Evolutionary conservation across 306 rosid genomes (phyloP).

Genomic region (Cicer judaicum): DNA sequence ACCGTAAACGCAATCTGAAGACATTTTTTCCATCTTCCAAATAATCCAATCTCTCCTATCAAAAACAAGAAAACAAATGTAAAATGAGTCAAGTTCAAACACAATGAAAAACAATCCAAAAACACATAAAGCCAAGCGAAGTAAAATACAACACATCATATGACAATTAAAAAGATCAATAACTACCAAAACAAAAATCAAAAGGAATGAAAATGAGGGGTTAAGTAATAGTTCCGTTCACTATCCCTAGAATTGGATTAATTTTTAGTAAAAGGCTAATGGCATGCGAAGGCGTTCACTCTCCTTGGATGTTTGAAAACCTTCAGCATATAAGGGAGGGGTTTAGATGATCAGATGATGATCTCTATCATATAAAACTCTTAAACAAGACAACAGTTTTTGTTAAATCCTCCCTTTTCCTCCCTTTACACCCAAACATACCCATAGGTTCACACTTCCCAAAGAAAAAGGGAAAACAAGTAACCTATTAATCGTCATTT

Average conservation of each 20-base stretch:
- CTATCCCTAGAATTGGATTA: not conserved
- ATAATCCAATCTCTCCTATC: constrained; percentile 94
- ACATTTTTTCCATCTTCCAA: constrained; percentile 96
- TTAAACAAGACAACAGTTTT: not conserved
- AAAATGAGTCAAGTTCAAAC: constrained; percentile 24
- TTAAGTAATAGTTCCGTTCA: not conserved
- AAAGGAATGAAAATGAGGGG: constrained; percentile 12
- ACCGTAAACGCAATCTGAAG: constrained; percentile 85
- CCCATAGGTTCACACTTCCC: constrained; percentile 31
- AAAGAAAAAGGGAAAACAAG: constrained; percentile 18
- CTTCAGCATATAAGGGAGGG: constrained; percentile 6
- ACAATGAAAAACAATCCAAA: constrained; percentile 17
- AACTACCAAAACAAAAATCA: constrained; percentile 27
- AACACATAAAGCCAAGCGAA: constrained; percentile 8
- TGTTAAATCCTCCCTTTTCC: not conserved
- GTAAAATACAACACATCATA: constrained; percentile 27
- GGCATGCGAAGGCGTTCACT: not conserved
- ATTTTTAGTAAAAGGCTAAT: not conserved
- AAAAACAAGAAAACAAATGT: constrained; percentile 40
- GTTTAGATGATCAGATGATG: constrained; percentile 5
- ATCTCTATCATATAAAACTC: constrained; percentile 11
- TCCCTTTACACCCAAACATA: constrained; percentile 20
- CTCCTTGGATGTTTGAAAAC: constrained; percentile 31
- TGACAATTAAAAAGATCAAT: constrained; percentile 18
- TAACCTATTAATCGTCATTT: not conserved